phyloP scores from a whole-genome alignment of 352 stramenopile genomes.

The Phytopythium delawarense region DNA sequence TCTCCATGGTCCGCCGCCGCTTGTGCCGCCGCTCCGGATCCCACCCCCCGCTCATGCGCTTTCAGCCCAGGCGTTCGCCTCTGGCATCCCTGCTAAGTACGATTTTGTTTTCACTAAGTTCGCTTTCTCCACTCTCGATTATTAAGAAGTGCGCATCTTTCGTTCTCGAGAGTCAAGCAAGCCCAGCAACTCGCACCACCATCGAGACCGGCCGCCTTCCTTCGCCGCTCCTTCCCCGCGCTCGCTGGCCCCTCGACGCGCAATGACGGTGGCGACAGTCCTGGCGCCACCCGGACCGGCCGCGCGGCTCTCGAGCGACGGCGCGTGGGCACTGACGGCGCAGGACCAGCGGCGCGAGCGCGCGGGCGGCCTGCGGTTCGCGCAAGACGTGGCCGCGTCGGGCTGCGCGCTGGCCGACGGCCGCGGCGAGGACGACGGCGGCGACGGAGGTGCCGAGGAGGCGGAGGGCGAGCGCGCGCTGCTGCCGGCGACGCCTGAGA shows the following conservation, averaged over 20 bases:
- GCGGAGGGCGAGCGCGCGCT: background rate
- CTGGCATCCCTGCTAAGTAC: conserved; percentile 1
- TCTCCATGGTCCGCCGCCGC: conserved; percentile 51
- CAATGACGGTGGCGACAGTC: background rate
- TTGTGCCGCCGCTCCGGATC: conserved; percentile 28
- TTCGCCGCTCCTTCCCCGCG: background rate
- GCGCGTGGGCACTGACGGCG: conserved; percentile 8
- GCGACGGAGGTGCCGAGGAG: background rate
- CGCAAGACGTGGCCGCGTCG: conserved; percentile 30
- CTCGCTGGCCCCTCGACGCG: background rate
- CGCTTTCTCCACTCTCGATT: background rate
- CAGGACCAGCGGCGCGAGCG: conserved; percentile 11
- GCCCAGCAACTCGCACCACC: background rate
- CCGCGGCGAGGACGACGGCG: background rate
- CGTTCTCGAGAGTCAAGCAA: background rate
- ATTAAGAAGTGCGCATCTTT: conserved; percentile 6
- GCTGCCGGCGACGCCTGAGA: conserved; percentile 25
- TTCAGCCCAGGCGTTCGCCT: background rate
- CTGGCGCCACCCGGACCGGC: background rate
- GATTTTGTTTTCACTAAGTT: background rate
- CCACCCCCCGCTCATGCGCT: conserved; percentile 14
- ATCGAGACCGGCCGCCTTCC: background rate
- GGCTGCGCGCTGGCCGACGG: conserved; percentile 10
- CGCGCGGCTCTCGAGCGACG: conserved; percentile 7
- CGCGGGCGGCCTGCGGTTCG: conserved; percentile 66